These are phyloP conservation scores for Penicillium sclerotiorum DNA, from an alignment of 2,329 filamentous ascomycete species.

Conservation along the genomic window DNA sequence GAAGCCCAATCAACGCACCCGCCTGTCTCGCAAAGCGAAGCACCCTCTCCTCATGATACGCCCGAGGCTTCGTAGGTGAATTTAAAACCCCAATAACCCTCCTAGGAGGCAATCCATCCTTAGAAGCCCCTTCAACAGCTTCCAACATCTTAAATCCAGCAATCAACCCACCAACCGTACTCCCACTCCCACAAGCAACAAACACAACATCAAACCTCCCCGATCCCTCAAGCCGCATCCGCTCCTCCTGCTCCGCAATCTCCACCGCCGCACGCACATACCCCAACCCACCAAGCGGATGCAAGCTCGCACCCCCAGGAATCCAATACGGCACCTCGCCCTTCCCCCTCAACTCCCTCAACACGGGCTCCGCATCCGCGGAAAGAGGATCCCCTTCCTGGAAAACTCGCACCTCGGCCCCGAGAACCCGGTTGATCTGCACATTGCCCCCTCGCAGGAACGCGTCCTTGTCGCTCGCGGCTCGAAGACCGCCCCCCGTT, in stretches of 20 bases:
- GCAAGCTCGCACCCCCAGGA: slow-evolving; percentile 38
- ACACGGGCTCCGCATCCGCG: slow-evolving; percentile 20
- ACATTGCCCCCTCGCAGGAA: slow-evolving; percentile 32
- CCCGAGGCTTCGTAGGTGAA: slow-evolving; percentile 34
- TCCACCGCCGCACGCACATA: slow-evolving; percentile 38
- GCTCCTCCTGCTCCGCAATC: slow-evolving; percentile 32
- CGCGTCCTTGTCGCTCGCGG: slow-evolving; percentile 16
- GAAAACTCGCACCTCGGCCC: slow-evolving; percentile 54
- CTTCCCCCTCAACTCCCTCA: slow-evolving; percentile 24
- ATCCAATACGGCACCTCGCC: slow-evolving; percentile 37
- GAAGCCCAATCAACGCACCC: slow-evolving; percentile 31
- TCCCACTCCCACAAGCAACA: slow-evolving; percentile 41
- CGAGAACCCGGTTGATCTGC: slow-evolving; percentile 32
- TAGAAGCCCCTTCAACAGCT: slow-evolving; percentile 11
- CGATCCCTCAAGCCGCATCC: slow-evolving; percentile 17
- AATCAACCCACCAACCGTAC: slow-evolving; percentile 38
- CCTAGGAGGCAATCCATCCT: slow-evolving; percentile 9
- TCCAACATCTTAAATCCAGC: slow-evolving; percentile 39
- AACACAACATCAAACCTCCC: slow-evolving; percentile 38
- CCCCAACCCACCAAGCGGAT: slow-evolving; percentile 36
- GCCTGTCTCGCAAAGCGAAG: slow-evolving; percentile 33
- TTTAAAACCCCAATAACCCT: slow-evolving; percentile 36
- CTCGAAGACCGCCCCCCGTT: slow-evolving; percentile 29
- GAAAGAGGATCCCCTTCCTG: slow-evolving; percentile 56
- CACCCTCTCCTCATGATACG: slow-evolving; percentile 34